Evolutionary conservation across 306 rosid genomes (phyloP).

Genomic region (Pyrus pyrifolia): DNA sequence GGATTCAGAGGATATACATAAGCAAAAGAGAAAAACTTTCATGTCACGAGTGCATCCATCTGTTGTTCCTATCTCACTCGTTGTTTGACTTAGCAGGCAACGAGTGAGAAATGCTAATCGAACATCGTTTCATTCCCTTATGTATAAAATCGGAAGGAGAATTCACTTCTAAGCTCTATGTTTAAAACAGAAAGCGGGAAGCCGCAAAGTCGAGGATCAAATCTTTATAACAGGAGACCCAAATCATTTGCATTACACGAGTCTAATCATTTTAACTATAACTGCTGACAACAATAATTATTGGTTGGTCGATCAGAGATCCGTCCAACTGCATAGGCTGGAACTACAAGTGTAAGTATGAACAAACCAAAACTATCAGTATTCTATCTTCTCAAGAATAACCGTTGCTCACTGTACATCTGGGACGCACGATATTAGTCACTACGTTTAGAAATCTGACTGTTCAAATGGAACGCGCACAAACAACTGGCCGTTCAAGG

Average conservation of each 20-base stretch:
- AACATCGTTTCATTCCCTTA: too few species aligned
- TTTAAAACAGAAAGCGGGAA: background rate
- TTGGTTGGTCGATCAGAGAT: background rate
- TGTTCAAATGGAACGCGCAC: slow-evolving; percentile 73
- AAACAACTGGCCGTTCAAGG: slow-evolving; percentile 70
- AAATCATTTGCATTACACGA: background rate
- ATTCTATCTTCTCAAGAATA: background rate
- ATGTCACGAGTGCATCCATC: too few species aligned
- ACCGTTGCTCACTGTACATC: background rate
- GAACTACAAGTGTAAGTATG: background rate
- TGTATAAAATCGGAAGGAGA: background rate
- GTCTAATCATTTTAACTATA: background rate
- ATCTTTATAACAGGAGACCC: background rate
- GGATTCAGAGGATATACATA: background rate
- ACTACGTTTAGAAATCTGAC: slow-evolving; percentile 32
- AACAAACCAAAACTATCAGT: background rate
- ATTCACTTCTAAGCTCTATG: background rate
- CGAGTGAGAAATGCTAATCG: too few species aligned
- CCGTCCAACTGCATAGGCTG: background rate
- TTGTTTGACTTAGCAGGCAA: too few species aligned
- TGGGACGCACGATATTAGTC: background rate
- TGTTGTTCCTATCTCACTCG: too few species aligned
- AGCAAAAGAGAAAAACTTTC: background rate
- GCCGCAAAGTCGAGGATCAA: background rate
- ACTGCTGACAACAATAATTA: background rate